phyloP scores from a whole-genome alignment of 495 filamentous ascomycete species.

The Annulohypoxylon stygium region DNA sequence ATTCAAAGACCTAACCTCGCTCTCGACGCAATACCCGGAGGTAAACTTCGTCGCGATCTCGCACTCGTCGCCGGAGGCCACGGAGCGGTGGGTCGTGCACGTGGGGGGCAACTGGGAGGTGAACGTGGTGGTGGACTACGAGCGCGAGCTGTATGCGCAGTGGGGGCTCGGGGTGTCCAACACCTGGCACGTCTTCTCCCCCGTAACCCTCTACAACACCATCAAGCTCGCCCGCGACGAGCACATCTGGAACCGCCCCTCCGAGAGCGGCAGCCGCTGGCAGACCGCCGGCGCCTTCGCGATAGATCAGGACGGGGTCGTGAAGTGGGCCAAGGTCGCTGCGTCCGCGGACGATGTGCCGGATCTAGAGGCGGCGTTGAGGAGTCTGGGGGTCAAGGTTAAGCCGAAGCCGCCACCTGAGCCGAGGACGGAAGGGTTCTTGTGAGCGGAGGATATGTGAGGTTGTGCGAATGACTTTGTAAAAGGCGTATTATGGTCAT shows the following conservation, averaged over 20 bases:
- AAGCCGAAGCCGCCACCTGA: conserved; percentile 41
- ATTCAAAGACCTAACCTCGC: conserved; percentile 60
- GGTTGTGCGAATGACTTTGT: neutral
- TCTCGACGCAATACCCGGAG: conserved; percentile 61
- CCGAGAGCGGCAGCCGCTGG: conserved; percentile 69
- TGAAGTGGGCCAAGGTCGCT: conserved; percentile 62
- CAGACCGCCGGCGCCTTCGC: conserved; percentile 70
- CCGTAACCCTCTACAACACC: conserved; percentile 60
- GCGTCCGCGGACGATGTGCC: conserved; percentile 59
- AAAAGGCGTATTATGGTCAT: neutral
- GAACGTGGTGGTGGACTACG: conserved; percentile 65
- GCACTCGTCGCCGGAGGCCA: conserved; percentile 64
- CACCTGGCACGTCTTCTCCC: conserved; percentile 66
- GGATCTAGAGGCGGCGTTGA: conserved; percentile 29
- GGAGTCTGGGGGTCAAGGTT: conserved; percentile 33
- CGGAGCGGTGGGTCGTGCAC: conserved; percentile 66
- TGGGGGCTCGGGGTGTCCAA: conserved; percentile 68
- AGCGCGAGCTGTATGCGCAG: conserved; percentile 62
- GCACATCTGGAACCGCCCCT: conserved; percentile 67
- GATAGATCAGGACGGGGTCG: conserved; percentile 62
- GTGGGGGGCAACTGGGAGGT: conserved; percentile 67
- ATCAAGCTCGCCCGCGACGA: conserved; percentile 65
- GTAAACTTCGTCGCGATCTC: conserved; percentile 70
- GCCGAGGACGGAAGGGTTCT: conserved; percentile 42
- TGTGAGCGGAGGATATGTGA: conserved; percentile 7